These are phyloP conservation scores for Arthonia radiata DNA, from an alignment of 495 filamentous ascomycete genomes.

Conservation along the genomic window DNA sequence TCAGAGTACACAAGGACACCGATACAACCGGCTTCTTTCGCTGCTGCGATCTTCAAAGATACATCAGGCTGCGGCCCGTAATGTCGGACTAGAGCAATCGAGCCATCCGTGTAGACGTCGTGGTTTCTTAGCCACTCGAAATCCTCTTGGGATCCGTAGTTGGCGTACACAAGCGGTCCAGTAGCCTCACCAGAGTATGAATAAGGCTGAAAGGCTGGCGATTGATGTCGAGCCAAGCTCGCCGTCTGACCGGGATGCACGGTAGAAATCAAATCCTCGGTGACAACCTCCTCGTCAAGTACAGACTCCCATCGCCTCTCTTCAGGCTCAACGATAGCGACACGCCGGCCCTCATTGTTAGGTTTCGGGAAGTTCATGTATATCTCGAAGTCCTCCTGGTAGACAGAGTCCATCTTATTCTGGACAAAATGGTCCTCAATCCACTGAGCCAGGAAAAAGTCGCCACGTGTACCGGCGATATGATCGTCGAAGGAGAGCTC, in stretches of 20 bases:
- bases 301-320: conserved; percentile 53
- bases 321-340: conserved; percentile 56
- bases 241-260: no score
- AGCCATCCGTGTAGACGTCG: conserved; percentile 48
- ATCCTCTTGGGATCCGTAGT: conserved; percentile 69
- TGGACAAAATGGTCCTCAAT: conserved; percentile 46
- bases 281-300: conserved; percentile 47
- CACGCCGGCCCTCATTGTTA: conserved; percentile 35
- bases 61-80: conserved; percentile 47
- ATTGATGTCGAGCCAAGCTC: conserved; percentile 28
- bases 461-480: conserved; percentile 75
- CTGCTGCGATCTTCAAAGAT: conserved; percentile 69
- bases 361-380: conserved; percentile 77
- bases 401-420: conserved; percentile 45
- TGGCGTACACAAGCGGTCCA: conserved; percentile 86
- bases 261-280: conserved; percentile 21
- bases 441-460: conserved; percentile 57
- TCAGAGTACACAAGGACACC: conserved; percentile 88
- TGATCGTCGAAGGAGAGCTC: conserved; percentile 62
- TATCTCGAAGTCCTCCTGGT: conserved; percentile 40
- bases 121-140: conserved; percentile 43
- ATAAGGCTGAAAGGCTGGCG: conserved; percentile 63
- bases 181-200: conserved; percentile 69
- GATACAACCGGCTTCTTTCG: conserved; percentile 56
- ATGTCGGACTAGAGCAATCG: conserved; percentile 64